Evolutionary conservation across 2,329 filamentous ascomycete species (phyloP), one percentile per base, ranked within the genome.

Genomic region (Hypoxylon sp.): DNA sequence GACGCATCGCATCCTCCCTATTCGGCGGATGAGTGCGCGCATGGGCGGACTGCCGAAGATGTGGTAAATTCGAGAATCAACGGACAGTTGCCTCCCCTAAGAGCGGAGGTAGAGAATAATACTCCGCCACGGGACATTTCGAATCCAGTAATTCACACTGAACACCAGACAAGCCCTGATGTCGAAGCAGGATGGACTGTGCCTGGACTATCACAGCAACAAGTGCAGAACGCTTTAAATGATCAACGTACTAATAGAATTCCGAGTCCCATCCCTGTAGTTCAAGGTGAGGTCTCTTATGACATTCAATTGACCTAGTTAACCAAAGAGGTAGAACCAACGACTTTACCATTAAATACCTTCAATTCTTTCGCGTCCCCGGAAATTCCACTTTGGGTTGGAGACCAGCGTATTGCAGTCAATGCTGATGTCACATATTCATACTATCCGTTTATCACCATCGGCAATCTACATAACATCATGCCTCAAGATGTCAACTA

Each of bases 401-500:
- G 71, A 19, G 77, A 78, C 11, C 75, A 77, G 31, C 76, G 73
- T 33, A 70, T 74, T 4, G 63, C 70, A 2, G 61, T 76, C 22
- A 77, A 74, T 48, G 72, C 78, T 5, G 77, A 80, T 33, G 74
- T 84, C 26, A 81, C 79, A 0, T 84, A 84, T 72, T 81, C 79
- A 0, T 81, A 82, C 63, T 84, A 82, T 67, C 82, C 83, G 0
- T 83, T 83, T 55, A 72, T 84, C 8, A 77, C 75, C 24, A 74
- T 84, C 50, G 78, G 77, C 67, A 81, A 81, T 62, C 72, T 81
- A 10, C 75, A 76, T 39, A 79, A 78, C 58, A 79, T 83, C 52
- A 79, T 82, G 53, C 79, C 80, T 0, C 82, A 84, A 69, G 84
- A 86, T 70, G 79, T 84, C 66, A 82, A 81, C 65, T 85, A 82